phyloP scores from a whole-genome alignment of 2,329 filamentous ascomycete species.

The Helminthosporium solani region DNA sequence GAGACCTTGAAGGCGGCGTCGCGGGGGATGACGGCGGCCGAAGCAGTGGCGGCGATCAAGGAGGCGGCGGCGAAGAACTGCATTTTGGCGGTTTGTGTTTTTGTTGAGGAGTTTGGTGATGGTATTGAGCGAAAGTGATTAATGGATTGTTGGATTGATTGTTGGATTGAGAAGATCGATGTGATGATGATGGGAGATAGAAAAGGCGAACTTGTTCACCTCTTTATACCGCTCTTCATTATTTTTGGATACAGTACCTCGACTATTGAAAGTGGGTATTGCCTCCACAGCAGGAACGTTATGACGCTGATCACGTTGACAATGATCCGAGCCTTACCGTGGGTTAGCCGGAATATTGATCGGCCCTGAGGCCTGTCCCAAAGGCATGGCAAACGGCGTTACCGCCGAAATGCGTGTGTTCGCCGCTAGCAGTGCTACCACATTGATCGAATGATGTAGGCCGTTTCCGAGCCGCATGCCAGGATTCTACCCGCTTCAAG shows the following conservation, averaged over 20 bases:
- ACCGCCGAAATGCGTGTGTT: neutral
- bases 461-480: neutral
- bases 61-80: conserved; percentile 1
- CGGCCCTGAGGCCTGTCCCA: neutral
- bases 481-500: neutral
- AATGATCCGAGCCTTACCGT: neutral
- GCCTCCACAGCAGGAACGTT: neutral
- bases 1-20: neutral
- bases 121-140: neutral
- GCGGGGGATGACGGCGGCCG: neutral
- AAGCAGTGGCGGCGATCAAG: conserved; percentile 1
- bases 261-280: neutral
- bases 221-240: neutral
- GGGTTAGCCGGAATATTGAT: neutral
- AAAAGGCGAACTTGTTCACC: neutral
- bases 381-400: neutral
- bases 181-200: neutral
- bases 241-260: neutral
- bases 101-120: neutral
- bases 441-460: neutral
- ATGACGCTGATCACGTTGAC: neutral
- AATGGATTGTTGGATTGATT: neutral
- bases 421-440: neutral
- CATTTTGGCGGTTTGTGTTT: conserved; percentile 1
- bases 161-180: no score